These are phyloP conservation scores for Leucaena leucocephala DNA, from an alignment of 306 rosid genomes.

Conservation along the genomic window DNA sequence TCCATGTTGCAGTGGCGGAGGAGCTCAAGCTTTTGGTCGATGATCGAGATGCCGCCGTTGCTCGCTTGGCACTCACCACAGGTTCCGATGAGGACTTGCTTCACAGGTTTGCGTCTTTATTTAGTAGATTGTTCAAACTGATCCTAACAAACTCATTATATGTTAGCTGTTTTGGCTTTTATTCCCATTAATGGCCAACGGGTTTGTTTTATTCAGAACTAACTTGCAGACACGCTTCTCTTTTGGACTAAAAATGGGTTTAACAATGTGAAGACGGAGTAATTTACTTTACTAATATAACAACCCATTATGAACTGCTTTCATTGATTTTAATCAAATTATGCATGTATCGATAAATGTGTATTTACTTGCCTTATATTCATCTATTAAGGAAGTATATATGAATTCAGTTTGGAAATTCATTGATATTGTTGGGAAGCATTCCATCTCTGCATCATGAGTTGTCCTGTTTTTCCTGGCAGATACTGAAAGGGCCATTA, in stretches of 20 bases:
- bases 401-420: constrained; percentile 2
- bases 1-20: constrained; percentile 70
- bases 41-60: constrained; percentile 63
- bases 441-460: constrained; percentile 11
- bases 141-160: neutral
- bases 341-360: neutral
- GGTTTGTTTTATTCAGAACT: neutral
- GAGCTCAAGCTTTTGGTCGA: constrained; percentile 70
- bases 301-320: neutral
- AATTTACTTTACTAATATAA: neutral
- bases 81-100: constrained; percentile 68
- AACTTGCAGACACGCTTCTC: neutral
- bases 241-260: neutral
- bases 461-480: neutral
- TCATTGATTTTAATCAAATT: constrained; percentile 1
- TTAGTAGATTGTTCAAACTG: neutral
- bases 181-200: neutral
- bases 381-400: neutral
- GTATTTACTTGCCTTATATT: neutral
- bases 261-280: neutral
- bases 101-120: constrained; percentile 60
- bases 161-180: neutral
- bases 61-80: constrained; percentile 56
- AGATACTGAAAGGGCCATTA: neutral
- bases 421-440: constrained; percentile 3